These are phyloP conservation scores for Calonectria fujianensis DNA, from an alignment of 2,329 filamentous ascomycete genomes.

Conservation along the genomic window DNA sequence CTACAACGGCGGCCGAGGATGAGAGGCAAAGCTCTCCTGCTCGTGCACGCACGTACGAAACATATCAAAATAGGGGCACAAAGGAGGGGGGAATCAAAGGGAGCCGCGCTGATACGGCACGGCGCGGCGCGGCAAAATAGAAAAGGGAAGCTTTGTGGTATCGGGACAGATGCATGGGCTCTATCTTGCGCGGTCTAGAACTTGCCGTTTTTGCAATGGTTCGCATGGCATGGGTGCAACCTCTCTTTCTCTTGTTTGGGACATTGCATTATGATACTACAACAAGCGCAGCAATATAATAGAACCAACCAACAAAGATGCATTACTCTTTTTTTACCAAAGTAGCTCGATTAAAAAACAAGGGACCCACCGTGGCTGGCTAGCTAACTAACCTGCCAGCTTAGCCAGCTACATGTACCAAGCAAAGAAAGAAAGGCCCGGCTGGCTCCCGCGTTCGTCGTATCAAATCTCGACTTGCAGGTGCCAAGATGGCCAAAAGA, in stretches of 20 bases:
- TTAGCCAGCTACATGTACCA: too few relatives aligned
- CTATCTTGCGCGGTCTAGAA: conserved; percentile 23
- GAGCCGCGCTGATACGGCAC: conserved; percentile 12
- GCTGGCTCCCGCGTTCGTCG: neutral
- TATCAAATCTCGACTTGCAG: conserved; percentile 27
- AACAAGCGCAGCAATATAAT: conserved; percentile 15
- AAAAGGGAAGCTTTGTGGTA: neutral
- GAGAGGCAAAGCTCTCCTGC: neutral
- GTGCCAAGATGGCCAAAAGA: conserved; percentile 19
- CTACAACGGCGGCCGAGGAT: conserved; percentile 80
- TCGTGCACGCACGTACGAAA: neutral
- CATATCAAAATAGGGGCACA: neutral
- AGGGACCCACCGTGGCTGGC: neutral
- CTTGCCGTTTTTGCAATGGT: conserved; percentile 16
- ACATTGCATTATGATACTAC: conserved; percentile 26
- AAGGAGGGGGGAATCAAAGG: too few relatives aligned
- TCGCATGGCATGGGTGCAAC: conserved; percentile 12
- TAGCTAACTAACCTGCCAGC: too few relatives aligned
- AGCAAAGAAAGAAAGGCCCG: neutral
- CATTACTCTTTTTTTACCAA: neutral
- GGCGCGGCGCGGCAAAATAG: conserved; percentile 1
- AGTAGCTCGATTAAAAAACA: neutral
- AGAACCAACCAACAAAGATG: conserved; percentile 11
- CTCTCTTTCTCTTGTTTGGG: conserved; percentile 20
- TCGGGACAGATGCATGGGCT: neutral